These are phyloP conservation scores for Neurospora cerealis DNA, from an alignment of 495 filamentous ascomycete species.

Conservation along the genomic window DNA sequence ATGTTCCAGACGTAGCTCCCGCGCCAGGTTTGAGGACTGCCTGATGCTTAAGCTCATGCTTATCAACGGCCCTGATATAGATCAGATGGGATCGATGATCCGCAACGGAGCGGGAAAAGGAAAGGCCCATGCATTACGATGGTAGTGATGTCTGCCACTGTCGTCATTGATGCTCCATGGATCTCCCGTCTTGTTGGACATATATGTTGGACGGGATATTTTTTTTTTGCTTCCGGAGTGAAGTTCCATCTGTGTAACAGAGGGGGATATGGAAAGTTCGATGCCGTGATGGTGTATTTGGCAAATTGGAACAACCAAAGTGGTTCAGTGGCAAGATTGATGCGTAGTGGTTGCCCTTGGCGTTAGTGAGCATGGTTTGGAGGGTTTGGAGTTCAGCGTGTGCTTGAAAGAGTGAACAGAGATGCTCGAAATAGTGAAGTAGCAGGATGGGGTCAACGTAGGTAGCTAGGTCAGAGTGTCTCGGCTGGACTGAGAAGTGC, in stretches of 20 bases:
- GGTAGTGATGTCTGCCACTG: neutral
- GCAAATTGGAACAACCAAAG: neutral
- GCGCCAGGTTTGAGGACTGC: neutral
- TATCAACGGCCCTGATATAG: neutral
- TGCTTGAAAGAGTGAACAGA: neutral
- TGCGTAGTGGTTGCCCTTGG: too few species aligned
- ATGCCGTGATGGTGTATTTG: neutral
- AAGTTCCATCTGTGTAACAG: neutral
- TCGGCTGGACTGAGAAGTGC: neutral
- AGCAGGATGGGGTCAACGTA: neutral
- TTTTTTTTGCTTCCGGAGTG: neutral
- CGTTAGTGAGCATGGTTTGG: too few species aligned
- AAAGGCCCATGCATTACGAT: neutral
- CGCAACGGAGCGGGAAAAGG: neutral
- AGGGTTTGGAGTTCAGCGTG: too few species aligned
- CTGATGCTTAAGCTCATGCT: neutral
- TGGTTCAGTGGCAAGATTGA: neutral
- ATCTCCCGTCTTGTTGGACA: neutral
- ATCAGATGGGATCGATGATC: neutral
- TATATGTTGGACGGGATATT: neutral
- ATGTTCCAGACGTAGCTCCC: neutral
- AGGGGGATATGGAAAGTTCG: neutral
- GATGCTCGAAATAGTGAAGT: neutral
- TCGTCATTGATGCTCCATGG: neutral
- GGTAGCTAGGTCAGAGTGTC: neutral